Percentiles rank a stretch among this genome's conserved stretches.
Conservation (phyloP, 2,329 filamentous ascomycete species). For the Rutstroemia sp. region DNA sequence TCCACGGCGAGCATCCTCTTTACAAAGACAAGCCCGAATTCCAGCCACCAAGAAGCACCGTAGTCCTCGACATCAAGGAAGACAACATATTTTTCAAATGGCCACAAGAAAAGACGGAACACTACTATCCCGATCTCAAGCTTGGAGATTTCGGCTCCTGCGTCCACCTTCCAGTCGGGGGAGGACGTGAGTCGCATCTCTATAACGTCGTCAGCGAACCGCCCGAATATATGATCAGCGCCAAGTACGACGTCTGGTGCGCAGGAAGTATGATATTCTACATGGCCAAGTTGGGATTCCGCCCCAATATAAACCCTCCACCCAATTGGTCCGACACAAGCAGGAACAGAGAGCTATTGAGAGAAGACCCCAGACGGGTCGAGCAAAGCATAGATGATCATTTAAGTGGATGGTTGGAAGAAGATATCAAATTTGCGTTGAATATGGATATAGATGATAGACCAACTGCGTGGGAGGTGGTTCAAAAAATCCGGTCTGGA, state of each 20-base stretch:
- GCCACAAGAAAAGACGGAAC: not conserved
- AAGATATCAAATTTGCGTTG: not conserved
- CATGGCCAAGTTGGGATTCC: not conserved
- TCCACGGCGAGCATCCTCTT: constrained; percentile 2
- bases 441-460: not conserved
- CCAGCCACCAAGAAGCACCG: not conserved
- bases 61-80: not conserved
- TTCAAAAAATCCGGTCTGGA: not conserved
- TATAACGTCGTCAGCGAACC: not conserved
- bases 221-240: not conserved
- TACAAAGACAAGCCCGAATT: not conserved
- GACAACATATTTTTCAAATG: constrained; percentile 2
- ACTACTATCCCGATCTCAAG: constrained; percentile 2
- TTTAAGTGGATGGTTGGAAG: not conserved
- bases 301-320: not conserved
- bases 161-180: not conserved
- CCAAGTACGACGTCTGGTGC: constrained; percentile 8
- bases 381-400: not conserved
- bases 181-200: not conserved
- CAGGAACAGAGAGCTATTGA: not conserved
- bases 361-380: not conserved
- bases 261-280: not conserved
- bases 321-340: not conserved
- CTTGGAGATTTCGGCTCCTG: constrained; percentile 6
- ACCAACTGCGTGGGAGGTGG: not conserved